Evolutionary conservation across 495 filamentous ascomycete species (phyloP).

Genomic region (Geopyxis carbonaria): DNA sequence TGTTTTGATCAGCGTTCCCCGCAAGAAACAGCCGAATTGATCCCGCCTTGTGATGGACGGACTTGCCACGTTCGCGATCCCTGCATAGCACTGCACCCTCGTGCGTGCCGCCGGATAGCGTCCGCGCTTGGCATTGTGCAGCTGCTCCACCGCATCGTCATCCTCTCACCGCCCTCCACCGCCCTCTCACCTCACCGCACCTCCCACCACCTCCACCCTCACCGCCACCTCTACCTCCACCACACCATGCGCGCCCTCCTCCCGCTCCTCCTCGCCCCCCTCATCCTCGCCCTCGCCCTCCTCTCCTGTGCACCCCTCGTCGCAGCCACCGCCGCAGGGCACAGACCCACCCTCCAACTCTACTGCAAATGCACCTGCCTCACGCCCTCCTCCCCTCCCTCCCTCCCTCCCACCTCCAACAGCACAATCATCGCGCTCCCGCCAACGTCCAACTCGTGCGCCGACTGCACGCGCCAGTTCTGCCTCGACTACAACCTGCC

Average conservation of each 20-base stretch:
- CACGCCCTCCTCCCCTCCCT: conserved; percentile 77
- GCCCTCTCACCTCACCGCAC: neutral
- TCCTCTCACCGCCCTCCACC: no score
- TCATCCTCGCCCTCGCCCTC: conserved; percentile 4
- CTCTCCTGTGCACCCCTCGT: neutral
- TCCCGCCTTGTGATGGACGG: no score
- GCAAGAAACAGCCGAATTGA: no score
- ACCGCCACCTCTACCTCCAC: neutral
- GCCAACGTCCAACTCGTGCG: conserved; percentile 36
- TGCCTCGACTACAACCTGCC: conserved; percentile 71
- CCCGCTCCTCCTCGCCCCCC: neutral
- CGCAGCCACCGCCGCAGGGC: conserved; percentile 1
- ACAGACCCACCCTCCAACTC: conserved; percentile 38
- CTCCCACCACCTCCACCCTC: neutral
- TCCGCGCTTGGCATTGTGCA: no score
- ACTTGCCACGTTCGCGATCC: no score
- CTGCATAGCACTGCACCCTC: no score
- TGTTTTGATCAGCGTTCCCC: no score
- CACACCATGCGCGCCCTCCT: neutral
- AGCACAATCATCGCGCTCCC: conserved; percentile 68
- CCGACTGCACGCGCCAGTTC: conserved; percentile 79
- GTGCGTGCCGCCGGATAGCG: no score
- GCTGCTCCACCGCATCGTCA: no score
- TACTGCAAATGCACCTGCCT: conserved; percentile 99
- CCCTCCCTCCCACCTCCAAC: conserved; percentile 39